Evolutionary conservation across 1,139 yeast species (phyloP), one percentile per base, ranked within the genome.

Genomic region (Pichia terricola): DNA sequence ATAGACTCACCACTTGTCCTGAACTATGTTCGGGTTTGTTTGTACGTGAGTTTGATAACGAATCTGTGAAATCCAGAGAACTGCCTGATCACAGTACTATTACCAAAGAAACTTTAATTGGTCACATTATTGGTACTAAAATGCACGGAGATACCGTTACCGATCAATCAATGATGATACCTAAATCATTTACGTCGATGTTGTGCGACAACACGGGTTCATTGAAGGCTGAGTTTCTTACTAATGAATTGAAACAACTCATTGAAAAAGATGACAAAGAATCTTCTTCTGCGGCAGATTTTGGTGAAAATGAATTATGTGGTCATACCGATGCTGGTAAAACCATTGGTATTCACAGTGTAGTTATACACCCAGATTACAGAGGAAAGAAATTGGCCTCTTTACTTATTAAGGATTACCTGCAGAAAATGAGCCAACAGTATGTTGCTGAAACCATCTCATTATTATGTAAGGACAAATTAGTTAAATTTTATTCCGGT

Each of bases 21-120:
- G 98, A 91, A 62, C 73, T 91, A 49, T 80, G 94, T 53, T 78
- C 89, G 4, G 97, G 97, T 2, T 70, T 91, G 48, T 89, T 89
- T 57, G 70, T 84, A 42, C 74, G 96, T 59, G 79, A 78, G 47
- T 85, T 80, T 62, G 57, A 54, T 37, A 45, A 46, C 4, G 43
- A 45, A 3, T 42, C 48, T 10, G 50, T 53, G n/a, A 53, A 50
- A 33, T 58, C 63, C 11, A 56, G 59, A 4, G 60, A 47, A n/a
- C 81, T 81, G 8, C 67, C 69, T 44, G 55, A 61, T 37, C 69
- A 64, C 52, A 69, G 79, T 34, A 69, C 84, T 28, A 73, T 77
- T 46, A 47, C 46, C n/a, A 51, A 48, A 26, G 96, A 89, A 64
- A 74, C 72, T 16, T 70, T 91, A 49, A 77, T 91, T 52, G 97